These are phyloP conservation scores for Bassia scoparia DNA, from an alignment of 148 eudicot species.

Conservation along the genomic window DNA sequence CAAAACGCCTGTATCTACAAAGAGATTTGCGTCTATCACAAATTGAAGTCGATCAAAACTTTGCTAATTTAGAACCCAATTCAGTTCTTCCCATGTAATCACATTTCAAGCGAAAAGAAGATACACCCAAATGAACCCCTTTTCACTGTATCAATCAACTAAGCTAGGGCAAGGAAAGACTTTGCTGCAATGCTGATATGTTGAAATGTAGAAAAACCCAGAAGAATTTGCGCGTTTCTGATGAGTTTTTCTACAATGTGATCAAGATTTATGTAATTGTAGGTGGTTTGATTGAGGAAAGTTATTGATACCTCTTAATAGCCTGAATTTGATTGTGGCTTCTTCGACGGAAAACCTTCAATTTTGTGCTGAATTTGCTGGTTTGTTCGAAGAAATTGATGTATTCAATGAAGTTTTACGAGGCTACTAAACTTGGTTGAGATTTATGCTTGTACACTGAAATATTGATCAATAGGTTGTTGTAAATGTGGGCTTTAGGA, in stretches of 20 bases:
- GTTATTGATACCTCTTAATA: conserved; percentile 58
- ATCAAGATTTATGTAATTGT: conserved; percentile 63
- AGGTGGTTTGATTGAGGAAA: conserved; percentile 51
- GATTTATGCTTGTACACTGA: conserved; percentile 70
- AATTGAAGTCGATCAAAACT: conserved; percentile 52
- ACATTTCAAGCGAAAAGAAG: conserved; percentile 69
- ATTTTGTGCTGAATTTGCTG: conserved; percentile 71
- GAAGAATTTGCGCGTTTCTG: conserved; percentile 54
- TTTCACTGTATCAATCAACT: conserved; percentile 43
- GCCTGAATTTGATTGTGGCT: conserved; percentile 71
- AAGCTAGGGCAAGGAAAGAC: conserved; percentile 49
- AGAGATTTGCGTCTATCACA: too few species aligned
- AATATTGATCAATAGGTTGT: conserved; percentile 73
- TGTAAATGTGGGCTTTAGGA: conserved; percentile 49
- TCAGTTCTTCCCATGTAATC: conserved; percentile 40
- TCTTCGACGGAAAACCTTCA: conserved; percentile 63
- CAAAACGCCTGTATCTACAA: too few species aligned
- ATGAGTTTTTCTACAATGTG: conserved; percentile 60
- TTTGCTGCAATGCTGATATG: conserved; percentile 51
- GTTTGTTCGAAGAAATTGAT: conserved; percentile 49
- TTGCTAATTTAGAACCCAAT: conserved; percentile 54
- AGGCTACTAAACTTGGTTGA: conserved; percentile 52
- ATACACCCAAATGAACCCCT: conserved; percentile 68
- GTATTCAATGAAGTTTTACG: conserved; percentile 44
- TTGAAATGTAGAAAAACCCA: conserved; percentile 50